Percentiles rank a stretch among this genome's conserved stretches.
Conservation (phyloP, 179 eudicot genomes). For the Spinacia oleracea region DNA sequence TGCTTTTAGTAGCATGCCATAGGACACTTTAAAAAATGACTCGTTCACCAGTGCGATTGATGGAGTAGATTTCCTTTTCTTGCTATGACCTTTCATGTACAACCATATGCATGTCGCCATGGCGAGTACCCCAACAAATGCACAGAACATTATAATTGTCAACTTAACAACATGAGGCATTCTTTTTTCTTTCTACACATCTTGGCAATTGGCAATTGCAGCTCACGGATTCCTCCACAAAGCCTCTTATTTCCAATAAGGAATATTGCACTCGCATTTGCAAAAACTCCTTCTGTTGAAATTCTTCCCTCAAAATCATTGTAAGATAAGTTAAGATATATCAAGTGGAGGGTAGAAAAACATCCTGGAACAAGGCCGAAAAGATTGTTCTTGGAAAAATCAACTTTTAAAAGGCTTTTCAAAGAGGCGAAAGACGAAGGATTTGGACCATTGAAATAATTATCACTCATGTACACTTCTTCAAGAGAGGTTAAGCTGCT, state of each 20-base stretch:
- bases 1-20: conserved; percentile 4
- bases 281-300: conserved; percentile 21
- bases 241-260: conserved; percentile 20
- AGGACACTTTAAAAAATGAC: neutral
- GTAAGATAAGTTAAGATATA: conserved; percentile 17
- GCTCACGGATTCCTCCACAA: conserved; percentile 28
- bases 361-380: conserved; percentile 16
- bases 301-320: conserved; percentile 26
- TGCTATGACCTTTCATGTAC: neutral
- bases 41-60: neutral
- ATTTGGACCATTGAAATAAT: conserved; percentile 24
- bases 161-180: neutral
- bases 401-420: conserved; percentile 18
- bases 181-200: neutral
- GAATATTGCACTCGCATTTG: conserved; percentile 19
- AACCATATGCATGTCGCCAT: conserved; percentile 5
- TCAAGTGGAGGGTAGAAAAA: conserved; percentile 12
- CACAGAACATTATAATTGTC: conserved; percentile 3
- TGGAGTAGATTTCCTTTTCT: neutral
- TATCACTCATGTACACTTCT: neutral
- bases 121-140: conserved; percentile 1
- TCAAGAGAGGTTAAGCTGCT: conserved; percentile 9
- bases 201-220: conserved; percentile 27
- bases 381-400: conserved; percentile 23
- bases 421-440: conserved; percentile 27